phyloP scores from a whole-genome alignment of 164 flowering plant genomes.

The Euptelea pleiosperma region DNA sequence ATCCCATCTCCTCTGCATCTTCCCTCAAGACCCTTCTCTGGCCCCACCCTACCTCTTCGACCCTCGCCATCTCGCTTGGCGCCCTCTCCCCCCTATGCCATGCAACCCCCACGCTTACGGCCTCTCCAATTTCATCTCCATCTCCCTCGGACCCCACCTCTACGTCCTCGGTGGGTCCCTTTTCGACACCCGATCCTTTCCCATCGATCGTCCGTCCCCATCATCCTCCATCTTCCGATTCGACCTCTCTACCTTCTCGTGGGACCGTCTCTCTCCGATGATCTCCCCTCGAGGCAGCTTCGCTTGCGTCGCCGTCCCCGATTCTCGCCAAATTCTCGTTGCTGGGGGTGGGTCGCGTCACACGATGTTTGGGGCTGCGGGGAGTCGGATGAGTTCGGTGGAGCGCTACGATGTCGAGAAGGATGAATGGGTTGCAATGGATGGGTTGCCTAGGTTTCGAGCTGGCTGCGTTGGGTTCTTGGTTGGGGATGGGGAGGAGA shows the following conservation, averaged over 20 bases:
- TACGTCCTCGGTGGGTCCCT: conserved; percentile 89
- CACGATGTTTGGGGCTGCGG: conserved; percentile 69
- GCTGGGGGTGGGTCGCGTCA: conserved; percentile 97
- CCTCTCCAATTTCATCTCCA: conserved; percentile 70
- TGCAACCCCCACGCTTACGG: conserved; percentile 70
- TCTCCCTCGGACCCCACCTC: conserved; percentile 45
- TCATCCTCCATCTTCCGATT: conserved; percentile 51
- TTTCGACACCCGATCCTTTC: conserved; percentile 82
- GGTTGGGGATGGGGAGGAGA: conserved; percentile 46
- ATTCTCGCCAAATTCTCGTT: conserved; percentile 43
- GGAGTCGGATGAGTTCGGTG: conserved; percentile 70
- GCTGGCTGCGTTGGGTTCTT: conserved; percentile 92
- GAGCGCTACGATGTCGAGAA: conserved; percentile 70
- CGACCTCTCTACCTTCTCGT: conserved; percentile 34
- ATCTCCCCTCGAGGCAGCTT: conserved; percentile 76
- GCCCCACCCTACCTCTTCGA: conserved; percentile 71
- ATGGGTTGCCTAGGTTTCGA: conserved; percentile 64
- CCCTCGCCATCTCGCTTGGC: conserved; percentile 54
- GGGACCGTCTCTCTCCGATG: conserved; percentile 71
- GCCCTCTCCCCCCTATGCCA: conserved; percentile 69
- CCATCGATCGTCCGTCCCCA: conserved; percentile 71
- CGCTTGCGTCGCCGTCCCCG: conserved; percentile 55
- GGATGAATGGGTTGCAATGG: conserved; percentile 69
- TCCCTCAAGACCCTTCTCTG: conserved; percentile 79
- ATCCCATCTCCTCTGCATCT: conserved; percentile 65